Evolutionary conservation across 805 yeast genomes (phyloP).

Genomic region (Metschnikowia bowlesiae): DNA sequence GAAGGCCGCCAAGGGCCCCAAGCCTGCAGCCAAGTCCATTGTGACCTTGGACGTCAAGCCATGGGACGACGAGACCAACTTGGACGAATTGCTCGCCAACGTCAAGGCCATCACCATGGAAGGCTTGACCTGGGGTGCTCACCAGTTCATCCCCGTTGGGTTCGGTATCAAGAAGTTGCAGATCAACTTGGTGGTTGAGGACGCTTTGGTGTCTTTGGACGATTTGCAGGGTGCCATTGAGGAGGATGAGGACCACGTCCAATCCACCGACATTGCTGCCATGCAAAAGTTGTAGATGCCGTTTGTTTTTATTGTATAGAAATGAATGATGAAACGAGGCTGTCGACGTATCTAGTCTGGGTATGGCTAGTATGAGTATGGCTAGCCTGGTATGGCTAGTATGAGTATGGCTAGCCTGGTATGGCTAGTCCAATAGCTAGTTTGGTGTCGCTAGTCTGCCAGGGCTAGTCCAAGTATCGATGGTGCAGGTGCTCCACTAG

Average conservation of each 20-base stretch:
- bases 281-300: slow-evolving; percentile 83
- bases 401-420: too few species aligned
- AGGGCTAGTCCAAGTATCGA: too few species aligned
- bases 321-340: slow-evolving; percentile 13
- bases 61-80: slow-evolving; percentile 99
- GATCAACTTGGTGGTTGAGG: slow-evolving; percentile 97
- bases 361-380: too few species aligned
- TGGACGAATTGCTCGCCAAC: slow-evolving; percentile 80
- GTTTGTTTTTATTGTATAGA: slow-evolving; percentile 22
- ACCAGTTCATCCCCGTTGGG: slow-evolving; percentile 94
- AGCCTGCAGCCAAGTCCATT: slow-evolving; percentile 97
- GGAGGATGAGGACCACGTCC: slow-evolving; percentile 98
- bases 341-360: too few species aligned
- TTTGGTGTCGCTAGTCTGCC: too few species aligned
- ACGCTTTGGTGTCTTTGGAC: slow-evolving; percentile 88
- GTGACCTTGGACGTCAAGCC: slow-evolving; percentile 98
- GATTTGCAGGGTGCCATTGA: slow-evolving; percentile 74
- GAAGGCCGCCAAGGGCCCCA: slow-evolving; percentile 96
- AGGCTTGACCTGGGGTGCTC: slow-evolving; percentile 98
- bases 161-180: slow-evolving; percentile 99
- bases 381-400: too few species aligned
- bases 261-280: slow-evolving; percentile 98
- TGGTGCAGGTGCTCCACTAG: slow-evolving; percentile 5
- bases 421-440: too few species aligned
- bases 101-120: slow-evolving; percentile 84